Conservation (phyloP, 2,329 filamentous ascomycete species). For the Lecanosticta acicola region DNA sequence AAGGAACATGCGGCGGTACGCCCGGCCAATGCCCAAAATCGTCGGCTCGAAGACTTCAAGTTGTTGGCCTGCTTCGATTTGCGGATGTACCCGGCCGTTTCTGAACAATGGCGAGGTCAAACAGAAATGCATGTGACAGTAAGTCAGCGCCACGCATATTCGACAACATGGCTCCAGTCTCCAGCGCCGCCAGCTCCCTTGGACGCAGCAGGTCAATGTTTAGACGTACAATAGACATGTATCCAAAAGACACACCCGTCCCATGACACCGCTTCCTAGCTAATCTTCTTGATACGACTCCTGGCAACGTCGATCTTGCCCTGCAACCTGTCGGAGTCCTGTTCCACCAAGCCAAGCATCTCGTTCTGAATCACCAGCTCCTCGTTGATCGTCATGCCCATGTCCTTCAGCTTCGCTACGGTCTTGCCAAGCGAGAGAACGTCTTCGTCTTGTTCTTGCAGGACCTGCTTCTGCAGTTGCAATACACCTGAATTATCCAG, state of each 20-base stretch:
- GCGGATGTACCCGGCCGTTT: no score
- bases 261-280: constrained; percentile 14
- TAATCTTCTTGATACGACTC: constrained; percentile 62
- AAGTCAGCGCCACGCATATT: no score
- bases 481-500: constrained; percentile 70
- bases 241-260: no score
- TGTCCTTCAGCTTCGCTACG: constrained; percentile 67
- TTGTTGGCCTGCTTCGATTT: no score
- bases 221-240: no score
- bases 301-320: constrained; percentile 70
- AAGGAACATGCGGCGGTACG: no score
- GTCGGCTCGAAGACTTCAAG: no score
- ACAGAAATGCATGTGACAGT: no score
- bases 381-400: constrained; percentile 69
- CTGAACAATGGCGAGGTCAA: no score
- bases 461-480: constrained; percentile 67
- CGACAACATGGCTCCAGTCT: no score
- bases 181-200: constrained; percentile 2
- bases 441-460: constrained; percentile 68
- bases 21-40: no score
- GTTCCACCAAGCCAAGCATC: constrained; percentile 61
- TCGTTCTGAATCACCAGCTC: constrained; percentile 67
- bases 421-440: constrained; percentile 63
- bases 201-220: neutral
- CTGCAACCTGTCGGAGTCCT: constrained; percentile 60